These are phyloP conservation scores for Ceratopteris richardii DNA, from an alignment of 75 land plant genomes.

Conservation along the genomic window DNA sequence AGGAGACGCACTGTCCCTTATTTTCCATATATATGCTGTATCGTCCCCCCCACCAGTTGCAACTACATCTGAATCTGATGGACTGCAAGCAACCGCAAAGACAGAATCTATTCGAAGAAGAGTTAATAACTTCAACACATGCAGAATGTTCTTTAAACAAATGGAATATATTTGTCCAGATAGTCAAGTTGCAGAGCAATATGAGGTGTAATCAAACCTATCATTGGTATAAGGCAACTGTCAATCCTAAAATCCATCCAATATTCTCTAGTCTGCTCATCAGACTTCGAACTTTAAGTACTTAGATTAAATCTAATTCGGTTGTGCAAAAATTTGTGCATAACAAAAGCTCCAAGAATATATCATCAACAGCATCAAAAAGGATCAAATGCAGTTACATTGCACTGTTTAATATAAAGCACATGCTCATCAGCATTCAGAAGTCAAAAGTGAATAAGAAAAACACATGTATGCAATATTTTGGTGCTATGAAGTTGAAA, in stretches of 20 bases:
- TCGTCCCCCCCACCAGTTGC: slow-evolving; percentile 97
- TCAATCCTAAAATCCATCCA: too few species aligned
- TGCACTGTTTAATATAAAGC: background rate
- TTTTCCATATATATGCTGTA: slow-evolving; percentile 68
- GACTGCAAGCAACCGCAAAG: slow-evolving; percentile 73
- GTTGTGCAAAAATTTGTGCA: background rate
- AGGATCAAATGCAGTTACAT: background rate
- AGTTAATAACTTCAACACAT: background rate
- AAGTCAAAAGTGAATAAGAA: background rate
- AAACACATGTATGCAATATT: background rate
- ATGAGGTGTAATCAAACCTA: too few species aligned
- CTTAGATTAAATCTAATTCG: too few species aligned
- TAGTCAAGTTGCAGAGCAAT: too few species aligned
- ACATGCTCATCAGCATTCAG: too few species aligned
- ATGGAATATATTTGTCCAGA: too few species aligned
- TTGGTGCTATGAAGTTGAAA: background rate
- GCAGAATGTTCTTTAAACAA: too few species aligned
- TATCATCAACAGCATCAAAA: background rate
- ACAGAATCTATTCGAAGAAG: slow-evolving; percentile 46
- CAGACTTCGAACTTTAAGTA: too few species aligned
- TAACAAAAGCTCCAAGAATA: background rate
- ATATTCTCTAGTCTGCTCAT: too few species aligned
- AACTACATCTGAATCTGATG: slow-evolving; percentile 49
- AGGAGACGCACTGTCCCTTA: slow-evolving; percentile 44
- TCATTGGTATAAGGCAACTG: too few species aligned